Percentiles rank a stretch among this genome's conserved stretches.
Evolutionary conservation across 2,329 filamentous ascomycete species (phyloP).

Genomic region (Albophoma yamanashiensis): DNA sequence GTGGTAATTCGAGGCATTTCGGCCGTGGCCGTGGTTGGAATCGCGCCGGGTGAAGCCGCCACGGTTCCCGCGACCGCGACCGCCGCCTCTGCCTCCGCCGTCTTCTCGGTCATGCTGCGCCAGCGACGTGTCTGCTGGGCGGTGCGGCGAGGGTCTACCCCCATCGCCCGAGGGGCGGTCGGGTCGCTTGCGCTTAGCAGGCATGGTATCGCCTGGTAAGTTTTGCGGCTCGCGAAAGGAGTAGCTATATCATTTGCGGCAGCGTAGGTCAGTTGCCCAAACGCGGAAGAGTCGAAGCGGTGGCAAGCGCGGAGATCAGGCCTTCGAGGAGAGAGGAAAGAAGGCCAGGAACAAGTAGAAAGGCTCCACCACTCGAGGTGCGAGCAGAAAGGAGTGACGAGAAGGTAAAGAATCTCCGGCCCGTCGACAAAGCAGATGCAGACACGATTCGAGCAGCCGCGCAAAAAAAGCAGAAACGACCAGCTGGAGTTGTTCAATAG

Average conservation of each 20-base stretch:
- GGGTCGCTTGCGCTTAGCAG: constrained; percentile 49
- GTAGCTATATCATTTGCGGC: constrained; percentile 23
- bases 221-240: constrained; percentile 4
- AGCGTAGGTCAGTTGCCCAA: background rate
- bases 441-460: background rate
- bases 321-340: background rate
- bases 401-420: background rate
- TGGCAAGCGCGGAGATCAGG: background rate
- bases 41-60: constrained; percentile 41
- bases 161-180: constrained; percentile 38
- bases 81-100: constrained; percentile 33
- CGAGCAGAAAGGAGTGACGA: background rate
- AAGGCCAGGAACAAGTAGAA: background rate
- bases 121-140: constrained; percentile 43
- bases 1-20: constrained; percentile 13
- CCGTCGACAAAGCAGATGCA: background rate
- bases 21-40: constrained; percentile 28
- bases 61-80: constrained; percentile 29
- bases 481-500: background rate
- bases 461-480: background rate
- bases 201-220: constrained; percentile 29
- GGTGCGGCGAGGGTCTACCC: constrained; percentile 50
- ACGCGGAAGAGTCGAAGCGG: background rate
- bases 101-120: constrained; percentile 49
- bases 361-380: background rate